A percentile compares a stretch with the other conserved stretches of the same genome.
Evolutionary conservation across 1,284 basidiomycete genomes (phyloP).

Genomic region (Takashimella koratensis): DNA sequence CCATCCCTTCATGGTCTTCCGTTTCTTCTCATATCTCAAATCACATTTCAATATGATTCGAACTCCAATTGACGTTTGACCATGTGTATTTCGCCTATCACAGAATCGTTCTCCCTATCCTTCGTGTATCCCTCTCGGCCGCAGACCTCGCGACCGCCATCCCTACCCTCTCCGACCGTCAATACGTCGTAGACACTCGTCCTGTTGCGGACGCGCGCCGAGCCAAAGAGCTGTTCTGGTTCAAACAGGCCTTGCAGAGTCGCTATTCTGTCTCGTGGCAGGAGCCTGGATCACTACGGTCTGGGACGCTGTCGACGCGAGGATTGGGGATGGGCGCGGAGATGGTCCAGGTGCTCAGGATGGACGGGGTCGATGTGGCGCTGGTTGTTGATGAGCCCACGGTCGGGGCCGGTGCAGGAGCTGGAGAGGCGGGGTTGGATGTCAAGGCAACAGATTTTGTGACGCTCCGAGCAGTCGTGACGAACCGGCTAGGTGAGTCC

Average conservation of each 20-base stretch:
- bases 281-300: conserved; percentile 73
- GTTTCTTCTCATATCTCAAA: no score
- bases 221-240: conserved; percentile 86
- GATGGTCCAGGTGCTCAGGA: conserved; percentile 70
- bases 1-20: neutral
- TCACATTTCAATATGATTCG: no score
- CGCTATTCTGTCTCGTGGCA: conserved; percentile 69
- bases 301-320: conserved; percentile 69
- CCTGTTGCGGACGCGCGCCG: conserved; percentile 57
- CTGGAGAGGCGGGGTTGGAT: conserved; percentile 54
- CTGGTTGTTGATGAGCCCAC: conserved; percentile 37
- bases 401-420: no score
- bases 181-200: conserved; percentile 80
- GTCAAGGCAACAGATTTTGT: conserved; percentile 56
- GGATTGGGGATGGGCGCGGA: conserved; percentile 67
- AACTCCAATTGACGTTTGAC: no score
- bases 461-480: conserved; percentile 52
- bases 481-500: conserved; percentile 54
- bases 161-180: conserved; percentile 79
- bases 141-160: conserved; percentile 64
- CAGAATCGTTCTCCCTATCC: conserved; percentile 75
- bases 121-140: conserved; percentile 61
- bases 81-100: neutral
- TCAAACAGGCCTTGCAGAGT: conserved; percentile 76
- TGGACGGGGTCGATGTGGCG: conserved; percentile 60